A percentile compares a stretch with the other conserved stretches of the same genome.
phyloP scores from a whole-genome alignment of 768 basidiomycete genomes.

The Pisolithus orientalis region DNA sequence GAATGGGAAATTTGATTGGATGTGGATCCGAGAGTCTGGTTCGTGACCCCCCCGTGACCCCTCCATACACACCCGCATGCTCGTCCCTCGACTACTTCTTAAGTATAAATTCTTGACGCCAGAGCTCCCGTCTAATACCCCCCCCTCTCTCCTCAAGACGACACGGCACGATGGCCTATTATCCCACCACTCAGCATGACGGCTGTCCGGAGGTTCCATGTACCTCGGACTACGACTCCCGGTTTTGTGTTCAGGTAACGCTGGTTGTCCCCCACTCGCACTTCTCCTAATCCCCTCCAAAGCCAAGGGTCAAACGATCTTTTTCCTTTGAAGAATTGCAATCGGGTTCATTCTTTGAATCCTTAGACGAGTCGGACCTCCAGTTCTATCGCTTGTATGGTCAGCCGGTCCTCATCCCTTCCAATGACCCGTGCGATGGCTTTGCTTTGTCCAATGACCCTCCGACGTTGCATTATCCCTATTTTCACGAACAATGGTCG shows the following conservation, averaged over 20 bases:
- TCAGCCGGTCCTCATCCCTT: constrained; percentile 26
- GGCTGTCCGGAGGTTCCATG: no score
- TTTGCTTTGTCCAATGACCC: constrained; percentile 8
- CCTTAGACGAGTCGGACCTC: constrained; percentile 27
- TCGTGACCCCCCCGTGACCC: neutral
- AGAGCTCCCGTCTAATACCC: neutral
- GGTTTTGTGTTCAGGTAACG: constrained; percentile 20
- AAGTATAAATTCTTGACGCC: constrained; percentile 1
- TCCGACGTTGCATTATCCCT: constrained; percentile 3
- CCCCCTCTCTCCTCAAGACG: neutral
- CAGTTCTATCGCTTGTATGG: constrained; percentile 28
- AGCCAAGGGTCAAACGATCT: constrained; percentile 24
- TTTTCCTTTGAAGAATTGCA: constrained; percentile 31
- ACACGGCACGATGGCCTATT: neutral
- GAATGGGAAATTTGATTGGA: constrained; percentile 1
- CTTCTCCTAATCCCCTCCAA: neutral
- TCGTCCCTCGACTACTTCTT: neutral
- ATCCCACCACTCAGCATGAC: neutral
- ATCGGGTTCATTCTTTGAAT: constrained; percentile 24
- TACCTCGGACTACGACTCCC: constrained; percentile 9
- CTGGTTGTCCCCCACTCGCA: neutral
- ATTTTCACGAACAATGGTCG: neutral
- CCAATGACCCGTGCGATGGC: constrained; percentile 16
- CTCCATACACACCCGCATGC: neutral
- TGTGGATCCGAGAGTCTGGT: neutral